Evolutionary conservation across 176 grass and related monocot genomes (phyloP), one percentile per base, ranked within the genome.

Genomic region (Metroxylon sagu): DNA sequence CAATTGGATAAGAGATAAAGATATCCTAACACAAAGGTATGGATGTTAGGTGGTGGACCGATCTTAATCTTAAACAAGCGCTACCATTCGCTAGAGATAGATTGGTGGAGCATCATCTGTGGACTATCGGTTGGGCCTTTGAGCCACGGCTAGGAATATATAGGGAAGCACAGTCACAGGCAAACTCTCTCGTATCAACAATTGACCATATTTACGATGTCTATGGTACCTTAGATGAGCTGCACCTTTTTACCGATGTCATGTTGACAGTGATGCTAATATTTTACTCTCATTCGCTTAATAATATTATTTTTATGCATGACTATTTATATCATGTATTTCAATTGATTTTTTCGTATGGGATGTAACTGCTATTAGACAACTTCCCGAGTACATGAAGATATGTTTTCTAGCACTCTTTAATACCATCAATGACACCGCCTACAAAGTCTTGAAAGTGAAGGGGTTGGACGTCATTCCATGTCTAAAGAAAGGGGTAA

Each of bases 371-470:
- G 65, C 71, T 1, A 25, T 26, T 31, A 50, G 72, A 57, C 50
- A n/a, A 18, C 68, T 86, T 16, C 84, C 74, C 4, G 79, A 75
- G 39, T 82, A 87, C 49, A 82, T 87, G 84, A 74, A 55, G 57
- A 39, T 15, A 1, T 48, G 74, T 26, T 82, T 74, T 71, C 48
- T 57, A 0, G 53, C 60, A 10, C 63, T 87, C 49, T 17, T 60
- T 5, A 25, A 64, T 12, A 87, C 65, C 7, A 78, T 57, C 1
- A 58, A 8, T 31, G 16, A 39, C 5, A 73, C 55, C 0, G 79
- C 79, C n/a, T 64, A 69, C 17, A 6, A 50, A 15, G 54, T 87
- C 18, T 25, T 71, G 25, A 5, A 17, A 5, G 69, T 75, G 29
- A 62, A 67, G 4, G 70, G 74, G 0, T 68, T 19, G 26, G 56